phyloP scores from a whole-genome alignment of 1,139 yeast genomes.

The Taphrina confusa region DNA sequence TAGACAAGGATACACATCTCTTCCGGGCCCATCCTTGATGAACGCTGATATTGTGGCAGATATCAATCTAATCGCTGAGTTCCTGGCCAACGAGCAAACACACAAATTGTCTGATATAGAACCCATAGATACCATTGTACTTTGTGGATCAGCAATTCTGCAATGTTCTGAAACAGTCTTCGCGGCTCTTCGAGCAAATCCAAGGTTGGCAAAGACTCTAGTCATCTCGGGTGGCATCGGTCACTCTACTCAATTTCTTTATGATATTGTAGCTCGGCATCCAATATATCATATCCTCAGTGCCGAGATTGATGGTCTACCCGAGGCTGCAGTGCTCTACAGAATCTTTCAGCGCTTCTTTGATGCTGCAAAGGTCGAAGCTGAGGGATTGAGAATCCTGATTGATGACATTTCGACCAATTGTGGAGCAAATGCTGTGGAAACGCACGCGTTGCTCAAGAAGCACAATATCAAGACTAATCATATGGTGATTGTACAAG shows the following conservation, averaged over 20 bases:
- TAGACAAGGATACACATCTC: too few species aligned
- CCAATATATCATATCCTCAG: conserved; percentile 2
- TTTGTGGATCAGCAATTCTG: conserved; percentile 30
- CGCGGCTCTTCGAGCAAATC: conserved; percentile 9
- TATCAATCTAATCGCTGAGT: conserved; percentile 10
- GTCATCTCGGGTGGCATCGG: conserved; percentile 32
- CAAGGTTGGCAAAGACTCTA: conserved; percentile 11
- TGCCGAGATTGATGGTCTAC: neutral
- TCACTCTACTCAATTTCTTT: conserved; percentile 19
- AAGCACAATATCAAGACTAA: neutral
- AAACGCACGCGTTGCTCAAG: neutral
- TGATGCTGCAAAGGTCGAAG: neutral
- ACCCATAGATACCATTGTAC: conserved; percentile 11
- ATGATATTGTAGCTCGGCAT: conserved; percentile 16
- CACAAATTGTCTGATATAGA: neutral
- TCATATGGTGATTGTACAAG: conserved; percentile 19
- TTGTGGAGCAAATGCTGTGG: conserved; percentile 28
- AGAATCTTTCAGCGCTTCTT: conserved; percentile 9
- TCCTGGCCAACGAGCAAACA: conserved; percentile 13
- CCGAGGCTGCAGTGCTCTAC: conserved; percentile 8
- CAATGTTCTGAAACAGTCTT: conserved; percentile 29
- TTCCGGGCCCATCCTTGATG: too few species aligned
- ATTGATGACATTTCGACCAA: conserved; percentile 26
- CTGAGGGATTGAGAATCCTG: neutral
- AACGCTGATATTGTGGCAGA: neutral